A percentile compares a stretch with the other conserved stretches of the same genome.
phyloP scores from a whole-genome alignment of 495 filamentous ascomycete genomes.

The Aspergillus nanangensis region DNA sequence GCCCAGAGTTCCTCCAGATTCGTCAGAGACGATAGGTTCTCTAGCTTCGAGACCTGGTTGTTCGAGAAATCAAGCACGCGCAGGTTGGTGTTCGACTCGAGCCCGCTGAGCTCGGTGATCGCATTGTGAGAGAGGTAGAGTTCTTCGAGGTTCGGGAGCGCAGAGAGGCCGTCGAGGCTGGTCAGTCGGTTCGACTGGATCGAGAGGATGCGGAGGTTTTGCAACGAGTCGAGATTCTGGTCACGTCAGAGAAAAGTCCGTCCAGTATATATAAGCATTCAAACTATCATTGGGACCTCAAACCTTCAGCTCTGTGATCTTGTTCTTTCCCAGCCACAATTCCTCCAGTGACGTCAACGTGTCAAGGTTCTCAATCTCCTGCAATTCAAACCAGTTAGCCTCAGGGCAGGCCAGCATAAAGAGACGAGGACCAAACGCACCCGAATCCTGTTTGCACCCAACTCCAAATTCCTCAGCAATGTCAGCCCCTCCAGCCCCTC shows the following conservation, averaged over 20 bases:
- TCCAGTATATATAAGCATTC: no score
- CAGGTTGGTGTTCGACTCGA: constrained; percentile 66
- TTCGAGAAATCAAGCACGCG: constrained; percentile 84
- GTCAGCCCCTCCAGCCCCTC: constrained; percentile 75
- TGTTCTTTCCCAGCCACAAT: constrained; percentile 97
- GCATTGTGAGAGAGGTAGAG: constrained; percentile 97
- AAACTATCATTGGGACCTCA: background rate
- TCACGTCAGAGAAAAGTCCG: constrained; percentile 1
- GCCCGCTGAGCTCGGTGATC: constrained; percentile 70
- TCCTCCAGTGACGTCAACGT: constrained; percentile 70
- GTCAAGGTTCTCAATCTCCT: constrained; percentile 86
- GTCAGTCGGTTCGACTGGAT: constrained; percentile 97
- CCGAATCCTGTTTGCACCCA: constrained; percentile 87
- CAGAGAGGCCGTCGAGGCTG: constrained; percentile 66
- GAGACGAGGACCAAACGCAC: constrained; percentile 27
- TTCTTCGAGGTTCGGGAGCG: constrained; percentile 80
- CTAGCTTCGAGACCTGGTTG: constrained; percentile 74
- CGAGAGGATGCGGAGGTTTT: constrained; percentile 81
- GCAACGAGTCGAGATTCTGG: constrained; percentile 61
- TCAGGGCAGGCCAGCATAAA: background rate
- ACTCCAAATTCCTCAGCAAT: constrained; percentile 75
- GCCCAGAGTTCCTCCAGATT: constrained; percentile 92
- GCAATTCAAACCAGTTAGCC: constrained; percentile 7
- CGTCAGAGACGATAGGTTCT: constrained; percentile 62
- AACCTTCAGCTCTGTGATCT: constrained; percentile 81